Evolutionary conservation across 495 filamentous ascomycete genomes (phyloP), one percentile per base, ranked within the genome.

Genomic region (Talaromyces liani): DNA sequence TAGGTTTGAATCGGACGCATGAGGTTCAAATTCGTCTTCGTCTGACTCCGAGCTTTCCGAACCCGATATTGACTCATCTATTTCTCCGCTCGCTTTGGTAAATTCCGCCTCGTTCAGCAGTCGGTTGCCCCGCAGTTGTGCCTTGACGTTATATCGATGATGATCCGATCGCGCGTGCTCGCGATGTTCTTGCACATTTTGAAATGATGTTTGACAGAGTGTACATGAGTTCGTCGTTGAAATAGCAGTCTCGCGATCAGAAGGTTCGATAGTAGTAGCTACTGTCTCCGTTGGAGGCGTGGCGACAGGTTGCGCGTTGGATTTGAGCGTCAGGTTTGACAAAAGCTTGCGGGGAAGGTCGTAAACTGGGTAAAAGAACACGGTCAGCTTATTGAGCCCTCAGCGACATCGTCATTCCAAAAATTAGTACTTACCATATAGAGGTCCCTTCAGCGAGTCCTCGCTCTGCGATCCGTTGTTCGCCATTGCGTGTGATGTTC

Each of bases 101-200:
- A 98, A 98, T 53, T 96, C 89, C 10, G 68, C 67, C 63, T 98
- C 94, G 10, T 84, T 82, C 1, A 97, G 87, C 0, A 86, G 77
- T 10, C 77, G 79, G 54, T 78, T 81, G 0, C 90, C 91, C 60
- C 87, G 82, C 36, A 96, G 74, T 76, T 90, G 93, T 70, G 90
- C 91, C 73, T 96, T 97, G 57, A 97, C 72, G 71, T 98, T 98
- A 74, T 97, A 98, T 61, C 88, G 82, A 74, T 98, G 94, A 55
- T 93, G 81, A 72, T 98, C 94, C n/a, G 93, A 96, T 61, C 88
- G 87, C 27, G 90, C 85, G 77, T 98, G 94, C 60, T 83, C 81
- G 53, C 90, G 84, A 68, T 98, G 95, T 59, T 97, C 92, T 67
- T 87, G 81, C 27, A 96, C 85, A 27, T 79, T 88, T 27, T 74